Percentiles rank a stretch among this genome's conserved stretches.
Evolutionary conservation across 106 monocot genomes (phyloP).

Genomic region (Apostasia ramifera): DNA sequence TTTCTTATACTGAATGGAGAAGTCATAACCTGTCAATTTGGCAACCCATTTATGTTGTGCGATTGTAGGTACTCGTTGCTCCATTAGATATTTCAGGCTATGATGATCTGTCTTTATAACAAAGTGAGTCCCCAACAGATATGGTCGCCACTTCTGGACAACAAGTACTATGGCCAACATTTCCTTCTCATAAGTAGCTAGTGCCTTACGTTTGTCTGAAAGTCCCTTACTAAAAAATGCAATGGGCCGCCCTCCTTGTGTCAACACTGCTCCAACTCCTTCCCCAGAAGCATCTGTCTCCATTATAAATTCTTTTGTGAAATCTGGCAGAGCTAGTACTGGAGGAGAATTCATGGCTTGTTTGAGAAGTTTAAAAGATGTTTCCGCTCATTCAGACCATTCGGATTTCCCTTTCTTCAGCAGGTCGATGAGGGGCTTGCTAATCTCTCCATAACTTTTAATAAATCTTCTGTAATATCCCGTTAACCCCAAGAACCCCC

Average conservation of each 20-base stretch:
- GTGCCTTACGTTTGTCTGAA: no score
- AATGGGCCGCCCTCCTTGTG: not conserved
- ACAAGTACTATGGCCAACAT: not conserved
- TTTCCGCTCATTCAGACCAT: not conserved
- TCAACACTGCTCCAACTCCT: not conserved
- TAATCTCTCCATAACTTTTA: not conserved
- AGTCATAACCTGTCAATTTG: conserved; percentile 1
- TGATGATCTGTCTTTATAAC: not conserved
- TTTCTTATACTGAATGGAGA: not conserved
- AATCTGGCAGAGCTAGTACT: not conserved
- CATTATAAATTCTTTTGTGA: not conserved
- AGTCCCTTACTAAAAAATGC: not conserved
- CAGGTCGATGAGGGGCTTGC: not conserved
- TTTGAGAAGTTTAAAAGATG: not conserved
- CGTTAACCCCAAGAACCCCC: not conserved
- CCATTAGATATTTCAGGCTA: conserved; percentile 4
- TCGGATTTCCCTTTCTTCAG: not conserved
- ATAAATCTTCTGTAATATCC: not conserved
- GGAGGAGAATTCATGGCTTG: not conserved
- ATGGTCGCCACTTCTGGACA: conserved; percentile 6
- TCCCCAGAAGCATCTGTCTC: not conserved
- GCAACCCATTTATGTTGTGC: conserved; percentile 4
- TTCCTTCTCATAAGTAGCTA: not conserved
- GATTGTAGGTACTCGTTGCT: not conserved
- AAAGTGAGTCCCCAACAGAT: not conserved